Percentiles rank a stretch among this genome's conserved stretches.
Evolutionary conservation across 345 rosid species (phyloP).

Genomic region (Rhizophora apiculata): DNA sequence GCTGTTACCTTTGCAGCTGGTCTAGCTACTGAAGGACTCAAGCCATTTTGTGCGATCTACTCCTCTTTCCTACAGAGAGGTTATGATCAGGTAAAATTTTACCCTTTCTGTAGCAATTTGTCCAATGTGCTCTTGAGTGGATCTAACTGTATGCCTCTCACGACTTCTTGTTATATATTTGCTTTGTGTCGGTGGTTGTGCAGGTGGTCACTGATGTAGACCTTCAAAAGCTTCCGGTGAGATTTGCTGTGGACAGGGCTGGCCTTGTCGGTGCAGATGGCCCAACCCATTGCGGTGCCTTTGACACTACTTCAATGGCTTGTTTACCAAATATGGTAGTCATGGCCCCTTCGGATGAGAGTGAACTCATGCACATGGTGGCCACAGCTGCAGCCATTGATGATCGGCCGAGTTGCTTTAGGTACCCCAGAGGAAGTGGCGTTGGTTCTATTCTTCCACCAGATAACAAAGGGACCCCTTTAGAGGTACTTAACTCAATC

Average conservation of each 20-base stretch:
- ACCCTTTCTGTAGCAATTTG: background rate
- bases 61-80: conserved; percentile 54
- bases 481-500: conserved; percentile 27
- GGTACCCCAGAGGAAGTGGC: conserved; percentile 55
- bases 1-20: conserved; percentile 59
- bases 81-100: conserved; percentile 40
- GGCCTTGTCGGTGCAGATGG: conserved; percentile 56
- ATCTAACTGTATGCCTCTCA: background rate
- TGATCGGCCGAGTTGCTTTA: conserved; percentile 50
- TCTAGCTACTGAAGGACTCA: conserved; percentile 46
- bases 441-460: conserved; percentile 36
- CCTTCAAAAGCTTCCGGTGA: conserved; percentile 53
- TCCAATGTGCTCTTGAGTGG: background rate
- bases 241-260: conserved; percentile 49
- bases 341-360: conserved; percentile 52
- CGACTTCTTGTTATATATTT: background rate
- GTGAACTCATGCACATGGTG: conserved; percentile 56
- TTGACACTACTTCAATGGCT: conserved; percentile 53
- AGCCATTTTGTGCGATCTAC: conserved; percentile 56
- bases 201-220: conserved; percentile 55
- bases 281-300: conserved; percentile 54
- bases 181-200: background rate
- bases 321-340: conserved; percentile 61
- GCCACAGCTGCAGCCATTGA: conserved; percentile 52
- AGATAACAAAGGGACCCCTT: conserved; percentile 44